Percentiles rank a stretch among this genome's conserved stretches.
phyloP scores from a whole-genome alignment of 2,329 filamentous ascomycete species.

The Sclerotinia glacialis region DNA sequence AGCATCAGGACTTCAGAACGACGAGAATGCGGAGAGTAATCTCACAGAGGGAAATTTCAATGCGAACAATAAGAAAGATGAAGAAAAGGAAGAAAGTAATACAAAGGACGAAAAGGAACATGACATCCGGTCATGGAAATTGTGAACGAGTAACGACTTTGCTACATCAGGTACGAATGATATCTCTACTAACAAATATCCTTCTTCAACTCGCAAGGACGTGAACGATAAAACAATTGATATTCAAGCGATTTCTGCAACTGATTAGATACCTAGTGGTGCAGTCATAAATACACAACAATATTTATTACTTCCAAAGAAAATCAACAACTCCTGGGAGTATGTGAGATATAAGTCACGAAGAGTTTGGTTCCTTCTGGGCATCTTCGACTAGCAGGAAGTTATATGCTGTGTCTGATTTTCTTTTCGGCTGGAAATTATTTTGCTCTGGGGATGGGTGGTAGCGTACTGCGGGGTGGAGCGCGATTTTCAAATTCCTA shows the following conservation, averaged over 20 bases:
- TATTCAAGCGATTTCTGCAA: too few species aligned
- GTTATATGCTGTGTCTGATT: background rate
- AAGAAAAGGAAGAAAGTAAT: too few species aligned
- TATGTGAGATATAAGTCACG: too few species aligned
- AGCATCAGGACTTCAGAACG: rapidly evolving
- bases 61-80: too few species aligned
- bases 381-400: background rate
- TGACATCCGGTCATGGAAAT: background rate
- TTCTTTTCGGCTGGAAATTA: background rate
- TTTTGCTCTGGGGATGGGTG: background rate
- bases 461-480: rapidly evolving
- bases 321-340: background rate
- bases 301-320: background rate
- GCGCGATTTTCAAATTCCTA: background rate
- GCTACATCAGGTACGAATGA: too few species aligned
- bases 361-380: too few species aligned
- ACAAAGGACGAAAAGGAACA: background rate
- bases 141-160: too few species aligned
- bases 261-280: too few species aligned
- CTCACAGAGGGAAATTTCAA: background rate
- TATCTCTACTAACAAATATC: too few species aligned
- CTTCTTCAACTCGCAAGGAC: too few species aligned
- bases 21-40: background rate
- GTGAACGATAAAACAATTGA: too few species aligned
- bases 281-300: background rate